A percentile compares a stretch with the other conserved stretches of the same genome.
Conservation (phyloP, 306 rosid species). For the Citrullus amarus region DNA sequence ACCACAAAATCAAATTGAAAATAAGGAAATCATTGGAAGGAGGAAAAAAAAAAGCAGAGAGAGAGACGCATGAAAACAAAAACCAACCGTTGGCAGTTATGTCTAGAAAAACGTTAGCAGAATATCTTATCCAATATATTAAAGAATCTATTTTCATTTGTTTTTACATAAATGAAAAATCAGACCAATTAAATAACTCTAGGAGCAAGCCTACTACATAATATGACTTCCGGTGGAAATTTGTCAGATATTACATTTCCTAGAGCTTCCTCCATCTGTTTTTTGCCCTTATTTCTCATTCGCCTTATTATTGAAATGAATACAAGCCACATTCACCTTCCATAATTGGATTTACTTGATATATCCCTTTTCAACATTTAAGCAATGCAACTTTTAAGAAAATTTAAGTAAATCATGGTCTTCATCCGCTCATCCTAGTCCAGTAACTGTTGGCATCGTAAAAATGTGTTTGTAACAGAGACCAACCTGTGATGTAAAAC, state of each 20-base stretch:
- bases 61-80: background rate
- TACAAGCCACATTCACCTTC: background rate
- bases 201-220: background rate
- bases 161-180: background rate
- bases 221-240: background rate
- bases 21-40: background rate
- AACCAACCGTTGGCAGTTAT: background rate
- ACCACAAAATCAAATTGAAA: background rate
- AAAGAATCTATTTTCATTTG: background rate
- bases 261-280: background rate
- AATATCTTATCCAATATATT: background rate
- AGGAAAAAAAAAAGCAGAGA: too few relatives aligned
- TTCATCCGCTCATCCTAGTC: background rate
- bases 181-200: background rate
- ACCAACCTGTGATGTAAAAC: constrained; percentile 44
- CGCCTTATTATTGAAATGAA: background rate
- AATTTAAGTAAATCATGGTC: background rate
- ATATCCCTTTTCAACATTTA: background rate
- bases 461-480: background rate
- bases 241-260: background rate
- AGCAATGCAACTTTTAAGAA: background rate
- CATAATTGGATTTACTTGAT: background rate
- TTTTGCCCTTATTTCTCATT: background rate
- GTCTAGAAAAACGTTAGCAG: background rate
- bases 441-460: background rate